Conservation (phyloP, 192 early-diverging fungal genomes). For the Mortierella alpina region DNA sequence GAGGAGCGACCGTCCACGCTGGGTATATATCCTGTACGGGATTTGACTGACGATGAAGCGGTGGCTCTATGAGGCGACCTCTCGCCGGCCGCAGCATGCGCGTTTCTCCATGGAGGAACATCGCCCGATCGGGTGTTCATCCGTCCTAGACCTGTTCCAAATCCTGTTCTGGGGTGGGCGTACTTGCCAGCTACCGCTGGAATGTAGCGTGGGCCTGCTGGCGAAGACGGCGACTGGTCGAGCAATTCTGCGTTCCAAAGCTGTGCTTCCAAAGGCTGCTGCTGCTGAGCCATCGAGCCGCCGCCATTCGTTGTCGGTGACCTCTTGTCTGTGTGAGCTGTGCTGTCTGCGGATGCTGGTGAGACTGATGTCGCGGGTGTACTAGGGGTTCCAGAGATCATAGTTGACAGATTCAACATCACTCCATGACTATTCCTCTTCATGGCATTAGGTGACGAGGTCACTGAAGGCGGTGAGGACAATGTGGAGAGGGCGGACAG, state of each 20-base stretch:
- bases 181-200: conserved; percentile 31
- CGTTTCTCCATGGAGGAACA: too few relatives aligned
- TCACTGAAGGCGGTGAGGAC: background rate
- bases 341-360: background rate
- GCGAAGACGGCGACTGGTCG: conserved; percentile 17
- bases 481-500: conserved; percentile 3
- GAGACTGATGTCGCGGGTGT: background rate
- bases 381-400: conserved; percentile 6
- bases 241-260: conserved; percentile 41
- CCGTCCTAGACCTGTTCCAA: background rate
- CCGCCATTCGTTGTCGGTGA: too few relatives aligned
- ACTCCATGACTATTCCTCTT: conserved; percentile 5
- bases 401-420: conserved; percentile 24
- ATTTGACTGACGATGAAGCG: background rate
- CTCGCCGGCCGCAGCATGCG: background rate
- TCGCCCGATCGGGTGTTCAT: conserved; percentile 4
- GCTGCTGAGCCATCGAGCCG: background rate
- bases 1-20: background rate
- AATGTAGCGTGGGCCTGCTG: conserved; percentile 43
- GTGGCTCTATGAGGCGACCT: background rate
- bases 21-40: conserved; percentile 4
- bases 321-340: background rate
- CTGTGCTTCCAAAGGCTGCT: conserved; percentile 26
- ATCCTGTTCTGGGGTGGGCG: conserved; percentile 1
- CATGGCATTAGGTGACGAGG: background rate